Percentiles rank a stretch among this genome's conserved stretches.
phyloP scores from a whole-genome alignment of 805 yeast genomes.

The Yarrowia phangngaensis region DNA sequence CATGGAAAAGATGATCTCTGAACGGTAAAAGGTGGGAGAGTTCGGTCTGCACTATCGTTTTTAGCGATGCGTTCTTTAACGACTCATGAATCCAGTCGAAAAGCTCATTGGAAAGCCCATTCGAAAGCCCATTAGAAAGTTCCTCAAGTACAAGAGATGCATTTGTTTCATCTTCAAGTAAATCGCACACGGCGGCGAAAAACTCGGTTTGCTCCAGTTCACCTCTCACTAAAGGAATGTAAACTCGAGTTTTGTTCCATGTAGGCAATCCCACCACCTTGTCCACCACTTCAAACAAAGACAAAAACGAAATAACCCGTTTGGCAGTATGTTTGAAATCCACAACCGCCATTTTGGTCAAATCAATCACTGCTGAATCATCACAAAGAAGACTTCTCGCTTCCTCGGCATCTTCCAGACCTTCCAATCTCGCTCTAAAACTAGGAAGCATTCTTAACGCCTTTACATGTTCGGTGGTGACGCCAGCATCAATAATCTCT shows the following conservation, averaged over 20 bases:
- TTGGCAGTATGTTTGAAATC: constrained; percentile 29
- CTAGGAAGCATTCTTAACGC: constrained; percentile 42
- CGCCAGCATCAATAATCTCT: neutral
- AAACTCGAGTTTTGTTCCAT: constrained; percentile 4
- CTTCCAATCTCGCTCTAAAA: constrained; percentile 36
- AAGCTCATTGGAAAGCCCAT: constrained; percentile 1
- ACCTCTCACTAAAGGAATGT: constrained; percentile 8
- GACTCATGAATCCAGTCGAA: constrained; percentile 9
- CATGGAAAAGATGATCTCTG: constrained; percentile 40
- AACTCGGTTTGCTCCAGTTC: constrained; percentile 1
- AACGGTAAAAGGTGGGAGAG: constrained; percentile 25
- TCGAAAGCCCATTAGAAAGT: neutral
- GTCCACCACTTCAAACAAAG: constrained; percentile 4
- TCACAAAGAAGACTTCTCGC: constrained; percentile 28
- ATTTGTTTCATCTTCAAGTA: neutral
- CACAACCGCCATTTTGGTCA: constrained; percentile 27
- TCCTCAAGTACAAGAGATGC: neutral
- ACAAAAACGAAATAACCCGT: constrained; percentile 8
- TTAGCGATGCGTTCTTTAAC: too few species aligned
- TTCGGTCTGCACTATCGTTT: too few species aligned
- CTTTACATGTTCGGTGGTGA: constrained; percentile 30
- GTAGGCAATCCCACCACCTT: neutral
- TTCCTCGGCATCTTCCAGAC: constrained; percentile 32
- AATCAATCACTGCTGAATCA: constrained; percentile 17
- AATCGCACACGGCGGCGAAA: neutral